Evolutionary conservation across 2,329 filamentous ascomycete genomes (phyloP).

Genomic region (Emmonsiellopsis sp.): DNA sequence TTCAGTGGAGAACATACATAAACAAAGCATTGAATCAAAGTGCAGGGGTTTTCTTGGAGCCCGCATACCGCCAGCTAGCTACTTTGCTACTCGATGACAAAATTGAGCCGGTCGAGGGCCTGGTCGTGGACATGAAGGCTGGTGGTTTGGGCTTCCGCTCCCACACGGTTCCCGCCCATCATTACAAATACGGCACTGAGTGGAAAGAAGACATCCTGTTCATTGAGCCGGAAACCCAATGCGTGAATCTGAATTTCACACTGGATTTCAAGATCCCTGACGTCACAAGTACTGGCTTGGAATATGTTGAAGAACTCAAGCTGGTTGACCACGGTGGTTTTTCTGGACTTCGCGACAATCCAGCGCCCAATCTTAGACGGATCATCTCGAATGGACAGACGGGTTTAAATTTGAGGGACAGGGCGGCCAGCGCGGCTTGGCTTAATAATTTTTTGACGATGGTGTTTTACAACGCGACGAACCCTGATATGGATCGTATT

Average conservation of each 20-base stretch:
- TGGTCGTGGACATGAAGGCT: slow-evolving; percentile 33
- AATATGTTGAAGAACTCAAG: slow-evolving; percentile 16
- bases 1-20: slow-evolving; percentile 26
- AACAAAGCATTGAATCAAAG: slow-evolving; percentile 19
- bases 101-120: slow-evolving; percentile 32
- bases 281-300: slow-evolving; percentile 2
- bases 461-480: slow-evolving; percentile 33
- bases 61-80: slow-evolving; percentile 21
- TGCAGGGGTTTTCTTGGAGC: slow-evolving; percentile 21
- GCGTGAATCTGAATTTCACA: slow-evolving; percentile 33
- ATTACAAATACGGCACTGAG: slow-evolving; percentile 24
- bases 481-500: slow-evolving; percentile 8
- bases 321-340: slow-evolving; percentile 39
- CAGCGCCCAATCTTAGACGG: not conserved
- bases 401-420: slow-evolving; percentile 26
- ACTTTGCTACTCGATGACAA: slow-evolving; percentile 26
- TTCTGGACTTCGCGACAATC: slow-evolving; percentile 1
- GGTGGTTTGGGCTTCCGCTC: slow-evolving; percentile 40
- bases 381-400: slow-evolving; percentile 14
- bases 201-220: slow-evolving; percentile 44
- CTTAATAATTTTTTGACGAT: slow-evolving; percentile 33
- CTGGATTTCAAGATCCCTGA: slow-evolving; percentile 29
- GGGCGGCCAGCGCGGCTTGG: slow-evolving; percentile 39
- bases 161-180: slow-evolving; percentile 30
- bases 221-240: slow-evolving; percentile 37